Conservation (phyloP, 2,329 filamentous ascomycete genomes). For the Fusarium oxysporum region DNA sequence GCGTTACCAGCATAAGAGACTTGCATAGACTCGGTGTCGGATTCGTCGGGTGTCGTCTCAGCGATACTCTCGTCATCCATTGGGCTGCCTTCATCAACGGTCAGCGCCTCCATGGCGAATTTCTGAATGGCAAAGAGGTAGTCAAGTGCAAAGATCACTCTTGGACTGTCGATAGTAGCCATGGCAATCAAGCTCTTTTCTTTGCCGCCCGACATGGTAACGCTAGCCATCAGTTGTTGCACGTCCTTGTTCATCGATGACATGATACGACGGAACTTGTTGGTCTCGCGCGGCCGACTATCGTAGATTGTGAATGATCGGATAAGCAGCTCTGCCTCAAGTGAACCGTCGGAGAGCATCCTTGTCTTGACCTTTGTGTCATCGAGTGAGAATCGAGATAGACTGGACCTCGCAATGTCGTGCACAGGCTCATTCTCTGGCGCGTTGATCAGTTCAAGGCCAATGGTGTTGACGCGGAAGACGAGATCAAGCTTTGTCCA, state of each 20-base stretch:
- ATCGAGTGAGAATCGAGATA: slow-evolving; percentile 95
- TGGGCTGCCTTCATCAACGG: slow-evolving; percentile 66
- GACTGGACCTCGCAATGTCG: slow-evolving; percentile 79
- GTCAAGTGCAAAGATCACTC: slow-evolving; percentile 94
- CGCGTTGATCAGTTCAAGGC: slow-evolving; percentile 86
- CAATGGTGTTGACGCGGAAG: slow-evolving; percentile 89
- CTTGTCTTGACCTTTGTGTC: slow-evolving; percentile 91
- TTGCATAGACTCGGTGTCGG: slow-evolving; percentile 69
- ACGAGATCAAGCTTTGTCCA: slow-evolving; percentile 96
- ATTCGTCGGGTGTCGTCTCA: slow-evolving; percentile 66
- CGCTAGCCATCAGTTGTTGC: slow-evolving; percentile 97
- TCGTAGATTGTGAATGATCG: slow-evolving; percentile 96
- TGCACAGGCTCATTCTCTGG: slow-evolving; percentile 82
- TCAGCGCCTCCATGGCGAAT: slow-evolving; percentile 80
- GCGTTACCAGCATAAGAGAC: slow-evolving; percentile 55
- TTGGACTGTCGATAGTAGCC: slow-evolving; percentile 92
- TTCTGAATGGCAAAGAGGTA: slow-evolving; percentile 91
- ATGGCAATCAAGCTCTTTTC: slow-evolving; percentile 89
- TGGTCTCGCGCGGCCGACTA: slow-evolving; percentile 86
- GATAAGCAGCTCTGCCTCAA: slow-evolving; percentile 93
- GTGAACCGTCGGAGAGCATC: slow-evolving; percentile 89
- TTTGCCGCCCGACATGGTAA: slow-evolving; percentile 89
- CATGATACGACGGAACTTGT: slow-evolving; percentile 99
- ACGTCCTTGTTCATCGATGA: slow-evolving; percentile 93
- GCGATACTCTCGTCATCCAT: slow-evolving; percentile 64